Percentiles rank a stretch among this genome's conserved stretches.
Evolutionary conservation across 1,284 basidiomycete species (phyloP).

Genomic region (Papiliotrema fonsecae): DNA sequence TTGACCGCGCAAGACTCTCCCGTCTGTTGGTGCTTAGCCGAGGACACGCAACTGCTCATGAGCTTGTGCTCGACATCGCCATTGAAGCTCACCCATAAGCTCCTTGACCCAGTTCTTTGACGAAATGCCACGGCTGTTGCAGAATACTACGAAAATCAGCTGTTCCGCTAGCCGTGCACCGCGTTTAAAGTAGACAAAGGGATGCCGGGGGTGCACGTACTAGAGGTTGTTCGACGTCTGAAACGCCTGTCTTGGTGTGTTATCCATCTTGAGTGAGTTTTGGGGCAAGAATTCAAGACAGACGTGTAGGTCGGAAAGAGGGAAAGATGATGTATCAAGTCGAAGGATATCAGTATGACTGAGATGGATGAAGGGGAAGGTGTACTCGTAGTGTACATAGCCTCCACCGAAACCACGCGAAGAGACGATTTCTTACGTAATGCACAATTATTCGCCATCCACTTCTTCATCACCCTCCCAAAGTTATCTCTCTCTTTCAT

Average conservation of each 20-base stretch:
- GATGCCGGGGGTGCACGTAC: slow-evolving; percentile 19
- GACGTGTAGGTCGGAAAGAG: too few relatives aligned
- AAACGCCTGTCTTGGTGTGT: slow-evolving; percentile 44
- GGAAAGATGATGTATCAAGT: too few relatives aligned
- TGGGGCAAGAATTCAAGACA: neutral
- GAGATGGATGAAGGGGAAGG: slow-evolving; percentile 1
- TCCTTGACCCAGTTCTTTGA: slow-evolving; percentile 92
- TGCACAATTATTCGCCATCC: too few relatives aligned
- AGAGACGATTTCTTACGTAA: too few relatives aligned
- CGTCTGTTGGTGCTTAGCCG: slow-evolving; percentile 74
- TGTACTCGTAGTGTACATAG: too few relatives aligned
- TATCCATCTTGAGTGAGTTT: slow-evolving; percentile 35
- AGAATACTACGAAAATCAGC: slow-evolving; percentile 54
- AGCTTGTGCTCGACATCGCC: neutral
- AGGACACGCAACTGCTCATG: slow-evolving; percentile 62
- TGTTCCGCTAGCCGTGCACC: neutral
- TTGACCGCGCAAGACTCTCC: slow-evolving; percentile 74
- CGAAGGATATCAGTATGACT: neutral
- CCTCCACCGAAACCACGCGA: too few relatives aligned
- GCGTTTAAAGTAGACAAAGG: neutral
- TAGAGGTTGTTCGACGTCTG: slow-evolving; percentile 47
- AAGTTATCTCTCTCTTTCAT: neutral
- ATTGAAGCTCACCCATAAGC: slow-evolving; percentile 62
- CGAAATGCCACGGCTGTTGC: slow-evolving; percentile 85
- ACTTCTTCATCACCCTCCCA: neutral